Percentiles rank a stretch among this genome's conserved stretches.
Conservation (phyloP, 2,329 filamentous ascomycete genomes). For the Ceratocystis huliohia region DNA sequence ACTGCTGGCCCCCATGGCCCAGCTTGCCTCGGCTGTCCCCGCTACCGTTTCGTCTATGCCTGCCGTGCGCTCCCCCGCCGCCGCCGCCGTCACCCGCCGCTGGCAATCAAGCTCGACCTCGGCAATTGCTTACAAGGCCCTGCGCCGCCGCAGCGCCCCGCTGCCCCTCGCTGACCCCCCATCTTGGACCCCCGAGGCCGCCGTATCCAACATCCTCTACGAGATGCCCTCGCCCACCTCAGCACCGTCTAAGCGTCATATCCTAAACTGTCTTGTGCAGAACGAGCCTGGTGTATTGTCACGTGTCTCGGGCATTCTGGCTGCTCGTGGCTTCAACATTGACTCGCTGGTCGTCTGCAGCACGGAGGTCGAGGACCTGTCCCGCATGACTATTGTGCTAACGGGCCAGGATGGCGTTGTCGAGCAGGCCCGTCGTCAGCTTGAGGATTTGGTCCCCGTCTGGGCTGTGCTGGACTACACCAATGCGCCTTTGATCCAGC, state of each 20-base stretch:
- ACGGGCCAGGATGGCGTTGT: conserved; percentile 94
- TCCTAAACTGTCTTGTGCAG: conserved; percentile 96
- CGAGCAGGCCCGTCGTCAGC: conserved; percentile 86
- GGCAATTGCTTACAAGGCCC: conserved; percentile 90
- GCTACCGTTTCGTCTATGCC: conserved; percentile 26
- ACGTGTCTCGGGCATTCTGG: conserved; percentile 88
- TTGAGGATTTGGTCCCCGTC: conserved; percentile 93
- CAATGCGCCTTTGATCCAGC: conserved; percentile 79
- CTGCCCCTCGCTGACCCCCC: conserved; percentile 65
- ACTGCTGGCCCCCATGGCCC: conserved; percentile 33
- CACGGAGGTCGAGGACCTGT: conserved; percentile 92
- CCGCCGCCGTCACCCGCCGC: conserved; percentile 23
- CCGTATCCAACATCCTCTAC: conserved; percentile 97
- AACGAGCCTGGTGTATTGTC: conserved; percentile 97
- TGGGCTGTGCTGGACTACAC: conserved; percentile 99
- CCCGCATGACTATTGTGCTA: conserved; percentile 96
- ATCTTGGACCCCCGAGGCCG: conserved; percentile 80
- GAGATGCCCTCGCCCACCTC: conserved; percentile 80
- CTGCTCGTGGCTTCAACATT: conserved; percentile 96
- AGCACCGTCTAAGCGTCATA: conserved; percentile 79
- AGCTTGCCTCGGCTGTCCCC: conserved; percentile 24
- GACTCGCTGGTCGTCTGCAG: conserved; percentile 96
- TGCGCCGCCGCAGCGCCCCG: conserved; percentile 79
- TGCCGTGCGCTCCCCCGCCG: conserved; percentile 23
- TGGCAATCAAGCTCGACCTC: conserved; percentile 60